Percentiles rank a stretch among this genome's conserved stretches.
phyloP scores from a whole-genome alignment of 495 filamentous ascomycete genomes.

The Tetracladium marchalianum region DNA sequence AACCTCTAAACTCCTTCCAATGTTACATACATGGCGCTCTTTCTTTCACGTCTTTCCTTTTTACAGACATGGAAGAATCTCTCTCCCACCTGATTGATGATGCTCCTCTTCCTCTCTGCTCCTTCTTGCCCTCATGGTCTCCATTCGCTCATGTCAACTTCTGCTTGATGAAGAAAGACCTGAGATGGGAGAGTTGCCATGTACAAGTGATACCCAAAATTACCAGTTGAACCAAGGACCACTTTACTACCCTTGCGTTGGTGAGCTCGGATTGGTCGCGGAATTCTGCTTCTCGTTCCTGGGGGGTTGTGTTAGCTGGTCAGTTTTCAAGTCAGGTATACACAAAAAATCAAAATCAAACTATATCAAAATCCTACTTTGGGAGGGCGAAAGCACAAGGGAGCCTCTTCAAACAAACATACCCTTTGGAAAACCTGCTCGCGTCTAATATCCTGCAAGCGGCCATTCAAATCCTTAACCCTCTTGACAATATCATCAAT shows the following conservation, averaged over 20 bases:
- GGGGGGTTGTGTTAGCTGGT: neutral
- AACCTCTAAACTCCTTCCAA: too few relatives aligned
- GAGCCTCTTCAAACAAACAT: conserved; percentile 35
- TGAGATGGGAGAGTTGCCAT: conserved; percentile 92
- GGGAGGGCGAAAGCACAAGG: neutral
- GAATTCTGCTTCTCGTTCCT: conserved; percentile 98
- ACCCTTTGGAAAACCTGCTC: conserved; percentile 97
- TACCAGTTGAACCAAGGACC: conserved; percentile 76
- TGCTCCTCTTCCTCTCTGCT: too few relatives aligned
- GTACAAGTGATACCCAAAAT: conserved; percentile 89
- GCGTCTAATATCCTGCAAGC: conserved; percentile 79
- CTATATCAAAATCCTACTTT: too few relatives aligned
- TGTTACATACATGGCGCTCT: too few relatives aligned
- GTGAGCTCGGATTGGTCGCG: conserved; percentile 92
- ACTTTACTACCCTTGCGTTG: conserved; percentile 86
- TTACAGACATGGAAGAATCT: too few relatives aligned
- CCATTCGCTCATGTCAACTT: conserved; percentile 64
- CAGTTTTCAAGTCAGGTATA: too few relatives aligned
- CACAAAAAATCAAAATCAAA: too few relatives aligned
- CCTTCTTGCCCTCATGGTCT: neutral
- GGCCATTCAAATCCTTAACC: conserved; percentile 79
- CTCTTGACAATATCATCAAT: conserved; percentile 83
- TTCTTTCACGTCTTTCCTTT: too few relatives aligned
- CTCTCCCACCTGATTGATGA: too few relatives aligned
- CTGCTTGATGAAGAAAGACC: conserved; percentile 99